phyloP scores from a whole-genome alignment of 495 filamentous ascomycete species.

The Achaetomiella virescens region DNA sequence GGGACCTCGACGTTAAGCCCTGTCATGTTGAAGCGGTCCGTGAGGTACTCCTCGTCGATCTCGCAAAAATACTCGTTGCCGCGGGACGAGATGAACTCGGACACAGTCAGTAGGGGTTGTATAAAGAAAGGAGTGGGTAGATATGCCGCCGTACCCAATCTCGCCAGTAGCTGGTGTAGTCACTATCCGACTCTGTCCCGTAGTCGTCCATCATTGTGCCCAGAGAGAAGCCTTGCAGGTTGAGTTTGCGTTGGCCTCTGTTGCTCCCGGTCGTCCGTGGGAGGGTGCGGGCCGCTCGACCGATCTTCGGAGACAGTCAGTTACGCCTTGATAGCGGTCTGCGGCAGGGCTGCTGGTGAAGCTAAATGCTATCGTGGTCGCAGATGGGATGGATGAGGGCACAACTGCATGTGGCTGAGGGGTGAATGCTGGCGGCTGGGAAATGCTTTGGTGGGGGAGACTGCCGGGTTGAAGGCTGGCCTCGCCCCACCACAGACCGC shows the following conservation, averaged over 20 bases:
- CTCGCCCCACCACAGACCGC: not conserved
- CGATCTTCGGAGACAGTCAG: no score
- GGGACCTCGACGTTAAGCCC: constrained; percentile 95
- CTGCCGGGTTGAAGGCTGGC: not conserved
- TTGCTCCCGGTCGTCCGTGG: no score
- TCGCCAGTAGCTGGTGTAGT: constrained; percentile 98
- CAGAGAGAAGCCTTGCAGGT: not conserved
- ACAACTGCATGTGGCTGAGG: not conserved
- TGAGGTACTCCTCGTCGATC: constrained; percentile 98
- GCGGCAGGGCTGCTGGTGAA: no score
- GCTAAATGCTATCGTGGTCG: no score
- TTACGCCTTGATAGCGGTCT: no score
- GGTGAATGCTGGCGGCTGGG: constrained; percentile 1
- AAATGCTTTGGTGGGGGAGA: constrained; percentile 5
- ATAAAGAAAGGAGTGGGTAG: not conserved
- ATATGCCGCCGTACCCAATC: constrained; percentile 75
- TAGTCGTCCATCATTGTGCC: constrained; percentile 82
- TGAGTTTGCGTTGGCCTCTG: not conserved
- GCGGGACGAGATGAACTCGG: constrained; percentile 89
- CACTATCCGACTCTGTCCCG: constrained; percentile 94
- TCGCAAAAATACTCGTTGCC: constrained; percentile 99
- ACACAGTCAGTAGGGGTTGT: not conserved
- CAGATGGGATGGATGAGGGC: no score
- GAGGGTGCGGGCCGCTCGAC: no score
- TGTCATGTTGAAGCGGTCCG: constrained; percentile 96